Evolutionary conservation across 2,329 filamentous ascomycete species (phyloP).

Genomic region (Hysterium pulicare): DNA sequence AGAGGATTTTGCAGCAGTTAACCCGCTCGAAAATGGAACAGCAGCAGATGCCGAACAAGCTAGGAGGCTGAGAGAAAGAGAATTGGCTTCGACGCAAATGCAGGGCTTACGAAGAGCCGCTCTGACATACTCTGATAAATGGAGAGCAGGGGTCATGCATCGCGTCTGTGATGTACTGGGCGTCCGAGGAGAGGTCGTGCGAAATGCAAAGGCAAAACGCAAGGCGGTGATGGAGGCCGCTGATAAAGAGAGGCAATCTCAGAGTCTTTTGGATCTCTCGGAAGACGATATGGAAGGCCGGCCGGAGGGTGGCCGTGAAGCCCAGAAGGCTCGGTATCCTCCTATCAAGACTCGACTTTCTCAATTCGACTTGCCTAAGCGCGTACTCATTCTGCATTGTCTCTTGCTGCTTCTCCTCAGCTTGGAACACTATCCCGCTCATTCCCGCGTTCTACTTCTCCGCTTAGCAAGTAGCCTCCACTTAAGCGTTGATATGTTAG

Average conservation of each 20-base stretch:
- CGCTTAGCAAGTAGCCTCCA: conserved; percentile 66
- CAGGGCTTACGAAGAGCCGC: conserved; percentile 66
- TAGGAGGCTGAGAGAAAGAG: conserved; percentile 40
- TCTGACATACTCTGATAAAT: conserved; percentile 71
- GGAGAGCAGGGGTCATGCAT: conserved; percentile 67
- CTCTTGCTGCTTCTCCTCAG: conserved; percentile 69
- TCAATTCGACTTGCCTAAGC: conserved; percentile 44
- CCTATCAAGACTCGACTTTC: conserved; percentile 36
- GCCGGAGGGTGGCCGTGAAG: neutral
- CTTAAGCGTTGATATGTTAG: conserved; percentile 60
- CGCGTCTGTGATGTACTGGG: conserved; percentile 65
- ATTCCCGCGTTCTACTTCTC: conserved; percentile 69
- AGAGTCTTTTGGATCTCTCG: neutral
- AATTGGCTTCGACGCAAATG: conserved; percentile 50
- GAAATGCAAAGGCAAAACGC: conserved; percentile 32
- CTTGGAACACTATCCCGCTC: conserved; percentile 70
- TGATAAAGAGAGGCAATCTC: conserved; percentile 18
- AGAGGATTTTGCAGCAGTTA: conserved; percentile 9
- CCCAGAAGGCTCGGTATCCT: conserved; percentile 16
- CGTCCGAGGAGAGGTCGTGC: conserved; percentile 25
- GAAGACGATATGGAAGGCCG: neutral
- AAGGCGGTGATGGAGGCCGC: conserved; percentile 18
- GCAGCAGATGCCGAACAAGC: conserved; percentile 12
- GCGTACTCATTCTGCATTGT: conserved; percentile 66
- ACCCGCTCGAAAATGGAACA: conserved; percentile 20